Evolutionary conservation across 805 yeast species (phyloP), one percentile per base, ranked within the genome.

Genomic region (Candida piceae): DNA sequence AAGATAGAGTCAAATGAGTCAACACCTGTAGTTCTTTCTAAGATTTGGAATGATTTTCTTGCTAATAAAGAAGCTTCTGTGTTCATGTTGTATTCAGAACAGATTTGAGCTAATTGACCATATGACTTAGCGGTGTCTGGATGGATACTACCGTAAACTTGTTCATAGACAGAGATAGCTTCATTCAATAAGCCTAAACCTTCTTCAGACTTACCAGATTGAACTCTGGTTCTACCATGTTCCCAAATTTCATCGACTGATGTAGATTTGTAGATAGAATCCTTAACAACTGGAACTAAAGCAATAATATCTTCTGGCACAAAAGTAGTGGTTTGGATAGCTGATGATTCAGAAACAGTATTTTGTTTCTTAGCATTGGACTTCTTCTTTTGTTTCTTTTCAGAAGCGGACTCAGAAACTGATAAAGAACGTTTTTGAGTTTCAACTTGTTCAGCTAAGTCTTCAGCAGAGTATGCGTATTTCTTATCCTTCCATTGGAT

Each of bases 131-230:
- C 87, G 20, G 89, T 84, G 48, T 81, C 87, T 7, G 82, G 73
- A 52, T 89, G 93, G 21, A 90, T 72, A 19, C 70, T 57, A 21
- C 97, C 96, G 50, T 84, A 84, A 21, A 86, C 77, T 55, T 87
- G 95, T 57, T 88, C 95, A 45, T 77, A 76, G 37, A 87, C 69
- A 7, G 81, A 63, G 24, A 85, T 64, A 20, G 93, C 70, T 58
- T 90, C 96, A 21, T 70, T 62, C 47, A 89, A 63, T 36, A 84
- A 69, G 23, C 74, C 69, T 40, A 80, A 55, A 9, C 89, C 95
- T 19, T 75, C 64, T 7, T 74, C 76, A 42, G 68, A 70, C 25
- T 59, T 56, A 38, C 67, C 53, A 18, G 60, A 44, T 39, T 67
- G 62, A 23, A 57, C 50, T 34, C 69, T 61, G 13, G 34, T 30